Percentiles rank a stretch among this genome's conserved stretches.
phyloP scores from a whole-genome alignment of 225 moss, liverwort and hornwort species.

The Rhytidiadelphus loreus region DNA sequence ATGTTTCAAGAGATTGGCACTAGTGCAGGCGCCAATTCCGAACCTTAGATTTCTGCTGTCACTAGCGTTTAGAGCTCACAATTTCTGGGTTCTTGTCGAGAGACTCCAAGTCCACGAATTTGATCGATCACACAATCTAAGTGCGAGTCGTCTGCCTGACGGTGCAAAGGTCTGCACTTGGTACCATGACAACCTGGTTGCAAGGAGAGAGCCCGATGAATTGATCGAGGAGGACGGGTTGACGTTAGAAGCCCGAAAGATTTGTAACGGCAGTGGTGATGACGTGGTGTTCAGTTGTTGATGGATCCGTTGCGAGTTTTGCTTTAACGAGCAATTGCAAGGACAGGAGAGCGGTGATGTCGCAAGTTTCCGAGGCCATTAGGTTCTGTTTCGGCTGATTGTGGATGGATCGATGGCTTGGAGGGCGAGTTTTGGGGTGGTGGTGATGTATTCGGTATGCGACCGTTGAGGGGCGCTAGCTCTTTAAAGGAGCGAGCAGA shows the following conservation, averaged over 20 bases:
- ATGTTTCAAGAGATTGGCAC: background rate
- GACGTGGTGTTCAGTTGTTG: background rate
- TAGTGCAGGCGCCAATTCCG: background rate
- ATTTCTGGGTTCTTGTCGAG: background rate
- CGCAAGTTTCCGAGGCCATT: background rate
- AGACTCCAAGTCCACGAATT: background rate
- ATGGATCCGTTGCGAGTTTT: background rate
- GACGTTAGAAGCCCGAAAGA: background rate
- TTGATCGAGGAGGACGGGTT: background rate
- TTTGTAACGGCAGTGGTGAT: background rate
- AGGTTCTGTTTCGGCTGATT: background rate
- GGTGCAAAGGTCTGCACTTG: background rate
- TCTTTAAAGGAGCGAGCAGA: background rate
- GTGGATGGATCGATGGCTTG: background rate
- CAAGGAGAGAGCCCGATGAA: background rate
- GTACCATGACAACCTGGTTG: background rate
- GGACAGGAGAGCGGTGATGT: background rate
- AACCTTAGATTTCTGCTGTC: background rate
- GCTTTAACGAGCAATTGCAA: background rate
- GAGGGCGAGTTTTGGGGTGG: background rate
- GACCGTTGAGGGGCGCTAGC: slow-evolving; percentile 14
- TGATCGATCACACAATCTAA: background rate
- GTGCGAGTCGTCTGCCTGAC: background rate
- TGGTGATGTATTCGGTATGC: background rate
- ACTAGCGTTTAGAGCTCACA: background rate